Conservation (phyloP, 225 moss, liverwort and hornwort species). For the Physcomitrellopsis africana region DNA sequence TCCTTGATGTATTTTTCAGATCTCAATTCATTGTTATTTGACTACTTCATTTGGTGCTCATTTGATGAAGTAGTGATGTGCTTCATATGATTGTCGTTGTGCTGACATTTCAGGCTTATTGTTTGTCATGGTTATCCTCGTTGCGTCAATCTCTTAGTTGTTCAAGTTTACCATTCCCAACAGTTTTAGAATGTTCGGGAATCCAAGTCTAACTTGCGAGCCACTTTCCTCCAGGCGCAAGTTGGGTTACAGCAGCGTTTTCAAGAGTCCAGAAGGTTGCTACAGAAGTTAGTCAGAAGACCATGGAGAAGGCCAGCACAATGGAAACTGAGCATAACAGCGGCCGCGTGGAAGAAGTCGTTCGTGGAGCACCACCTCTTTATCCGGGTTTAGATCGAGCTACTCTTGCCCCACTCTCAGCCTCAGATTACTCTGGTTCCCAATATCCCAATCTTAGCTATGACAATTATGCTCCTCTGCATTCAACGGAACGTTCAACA, state of each 20-base stretch:
- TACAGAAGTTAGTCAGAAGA: conserved; percentile 60
- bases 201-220: not conserved
- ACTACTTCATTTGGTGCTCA: not conserved
- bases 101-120: not conserved
- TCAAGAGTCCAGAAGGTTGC: conserved; percentile 60
- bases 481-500: conserved; percentile 50
- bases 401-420: conserved; percentile 60
- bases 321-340: conserved; percentile 53
- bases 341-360: conserved; percentile 29
- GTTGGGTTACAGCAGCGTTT: conserved; percentile 64
- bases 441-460: conserved; percentile 77
- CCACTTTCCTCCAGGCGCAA: conserved; percentile 47
- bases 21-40: not conserved
- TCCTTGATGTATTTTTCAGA: not conserved
- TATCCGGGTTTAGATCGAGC: conserved; percentile 66
- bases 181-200: not conserved
- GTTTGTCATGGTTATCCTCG: not conserved
- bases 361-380: conserved; percentile 35
- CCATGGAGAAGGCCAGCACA: conserved; percentile 70
- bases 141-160: not conserved
- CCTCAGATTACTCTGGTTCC: conserved; percentile 58
- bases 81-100: not conserved
- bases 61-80: not conserved
- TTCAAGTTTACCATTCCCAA: not conserved
- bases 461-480: conserved; percentile 62